phyloP scores from a whole-genome alignment of 2,329 filamentous ascomycete genomes.

The Chaetothyriales sp. region DNA sequence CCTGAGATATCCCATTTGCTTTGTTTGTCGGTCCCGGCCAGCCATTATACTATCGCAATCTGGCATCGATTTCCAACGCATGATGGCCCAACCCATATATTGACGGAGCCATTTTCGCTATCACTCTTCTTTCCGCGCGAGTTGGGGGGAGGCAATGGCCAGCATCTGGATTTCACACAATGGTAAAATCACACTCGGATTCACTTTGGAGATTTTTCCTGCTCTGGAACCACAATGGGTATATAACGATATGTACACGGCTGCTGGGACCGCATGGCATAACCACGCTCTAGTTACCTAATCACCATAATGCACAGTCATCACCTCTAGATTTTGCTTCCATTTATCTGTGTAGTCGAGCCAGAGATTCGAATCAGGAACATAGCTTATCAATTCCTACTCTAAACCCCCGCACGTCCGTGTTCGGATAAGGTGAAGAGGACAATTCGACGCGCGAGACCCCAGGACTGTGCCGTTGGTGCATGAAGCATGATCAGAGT shows the following conservation, averaged over 20 bases:
- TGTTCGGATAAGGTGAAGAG: too few species aligned
- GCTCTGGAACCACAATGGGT: background rate
- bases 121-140: background rate
- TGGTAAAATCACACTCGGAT: background rate
- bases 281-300: background rate
- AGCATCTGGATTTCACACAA: background rate
- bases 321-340: background rate
- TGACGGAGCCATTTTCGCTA: background rate
- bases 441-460: too few species aligned
- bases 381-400: too few species aligned
- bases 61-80: background rate
- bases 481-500: too few species aligned
- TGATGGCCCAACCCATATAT: background rate
- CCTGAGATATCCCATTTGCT: constrained; percentile 9
- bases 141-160: constrained; percentile 5
- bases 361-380: too few species aligned
- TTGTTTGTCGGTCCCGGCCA: background rate
- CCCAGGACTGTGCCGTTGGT: too few species aligned
- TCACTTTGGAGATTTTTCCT: background rate
- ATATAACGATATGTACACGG: background rate
- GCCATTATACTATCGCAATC: background rate
- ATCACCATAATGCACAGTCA: background rate
- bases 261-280: background rate
- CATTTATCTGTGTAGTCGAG: too few species aligned
- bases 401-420: too few species aligned